Percentiles rank a stretch among this genome's conserved stretches.
phyloP scores from a whole-genome alignment of 352 stramenopile genomes.

The Thalassiosira mediterranea region DNA sequence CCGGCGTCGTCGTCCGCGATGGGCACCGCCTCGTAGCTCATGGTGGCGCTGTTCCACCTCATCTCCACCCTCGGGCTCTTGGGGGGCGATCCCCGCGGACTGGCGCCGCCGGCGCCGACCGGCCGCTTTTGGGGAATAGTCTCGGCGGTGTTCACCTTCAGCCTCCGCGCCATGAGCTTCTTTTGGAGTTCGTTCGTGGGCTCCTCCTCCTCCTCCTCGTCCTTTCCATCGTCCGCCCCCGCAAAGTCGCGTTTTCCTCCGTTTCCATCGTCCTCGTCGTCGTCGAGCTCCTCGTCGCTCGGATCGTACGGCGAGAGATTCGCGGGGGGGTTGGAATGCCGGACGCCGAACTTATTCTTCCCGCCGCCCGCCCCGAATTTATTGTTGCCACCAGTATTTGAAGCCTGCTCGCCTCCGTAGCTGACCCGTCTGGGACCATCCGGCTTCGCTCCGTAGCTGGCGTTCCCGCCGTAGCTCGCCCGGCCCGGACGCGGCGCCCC shows the following conservation, averaged over 20 bases:
- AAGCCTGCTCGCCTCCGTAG: too few relatives aligned
- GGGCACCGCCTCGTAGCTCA: constrained; percentile 1
- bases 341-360: constrained; percentile 4
- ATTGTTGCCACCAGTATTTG: too few relatives aligned
- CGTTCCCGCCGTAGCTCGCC: background rate
- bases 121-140: background rate
- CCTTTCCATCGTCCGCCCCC: too few relatives aligned
- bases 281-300: constrained; percentile 4
- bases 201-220: background rate
- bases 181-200: background rate
- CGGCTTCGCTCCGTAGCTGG: background rate
- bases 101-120: background rate
- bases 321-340: constrained; percentile 3
- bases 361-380: too few relatives aligned
- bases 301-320: background rate
- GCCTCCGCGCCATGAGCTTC: constrained; percentile 14
- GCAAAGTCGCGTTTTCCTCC: background rate
- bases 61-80: constrained; percentile 1
- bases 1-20: background rate
- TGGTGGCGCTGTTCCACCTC: background rate
- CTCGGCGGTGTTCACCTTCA: constrained; percentile 6
- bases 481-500: background rate
- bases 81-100: background rate
- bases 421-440: background rate
- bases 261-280: background rate